Evolutionary conservation across 768 basidiomycete species (phyloP), one percentile per base, ranked within the genome.

Genomic region (Tulasnella sp.): DNA sequence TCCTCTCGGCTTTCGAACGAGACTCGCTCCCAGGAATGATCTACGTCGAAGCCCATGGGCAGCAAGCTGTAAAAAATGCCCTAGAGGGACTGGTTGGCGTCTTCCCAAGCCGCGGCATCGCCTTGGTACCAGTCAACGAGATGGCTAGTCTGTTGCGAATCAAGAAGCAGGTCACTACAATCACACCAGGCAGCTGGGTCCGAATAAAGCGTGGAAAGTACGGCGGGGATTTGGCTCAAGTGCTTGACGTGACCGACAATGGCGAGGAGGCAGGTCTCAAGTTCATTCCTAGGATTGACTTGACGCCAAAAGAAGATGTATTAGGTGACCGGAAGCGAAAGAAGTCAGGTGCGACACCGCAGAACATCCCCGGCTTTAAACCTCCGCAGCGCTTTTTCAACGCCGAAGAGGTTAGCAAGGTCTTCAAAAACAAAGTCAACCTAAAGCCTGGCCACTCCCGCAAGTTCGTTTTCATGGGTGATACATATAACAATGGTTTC

Each of bases 281-380:
- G 68, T 92, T 96, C 68, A 81, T 99, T 60, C 96, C 96, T n/a
- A 87, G 96, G 66, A 96, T 99, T 68, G 96, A 99, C 72, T 76
- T 97, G 53, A 89, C 85, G 60, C 94, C 94, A 30, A 82, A 84
- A 58, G 92, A 96, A 60, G 87, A 90, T 38, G 62, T 63, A 19
- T 50, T 45, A n/a, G 71, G 78, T 8, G 45, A 60, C 57, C 83
- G 82, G 67, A 94, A 94, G 70, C 81, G 88, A 54, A 87, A 88
- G 68, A 92, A 89, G 68, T 69, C 71, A 2, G 73, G 73, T 0
- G 64, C 78, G 1, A 71, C 73, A 3, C 67, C 74, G 8, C 71
- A 79, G 4, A 79, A 84, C 71, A 64, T 66, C 11, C 62, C 66
- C 4, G 66, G 66, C 2, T 66, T 65, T 53, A 84, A 93, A 12